Evolutionary conservation across 1,284 basidiomycete species (phyloP), one percentile per base, ranked within the genome.

Genomic region (Blastosporella zonata): DNA sequence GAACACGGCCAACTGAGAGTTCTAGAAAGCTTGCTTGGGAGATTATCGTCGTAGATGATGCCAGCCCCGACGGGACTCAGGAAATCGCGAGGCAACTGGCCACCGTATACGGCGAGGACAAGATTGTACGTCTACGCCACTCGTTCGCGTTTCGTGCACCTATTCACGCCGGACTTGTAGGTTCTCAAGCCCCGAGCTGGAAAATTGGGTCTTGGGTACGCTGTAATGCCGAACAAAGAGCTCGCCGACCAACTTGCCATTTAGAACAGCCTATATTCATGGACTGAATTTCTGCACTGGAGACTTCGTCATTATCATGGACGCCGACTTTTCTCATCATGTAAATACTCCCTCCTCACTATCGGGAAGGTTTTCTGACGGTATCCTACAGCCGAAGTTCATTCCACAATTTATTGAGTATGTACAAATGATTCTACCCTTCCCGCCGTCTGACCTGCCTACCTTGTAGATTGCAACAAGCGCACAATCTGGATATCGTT

Each of bases 301-400:
- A n/a, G 90, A 91, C 67, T 96, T 93, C 70, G 90, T 94, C 28
- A 90, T 95, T 62, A 95, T 96, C 67, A 96, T 96, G 93, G 93
- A 96, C 62, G 93, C 93, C 43, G 93, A 96, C 69, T 95, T 96
- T 67, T 94, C 91, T 9, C 93, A 96, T 65, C 93, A 96, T 62
- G 92, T 93, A 67, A 46, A 85, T 68, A 38, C 46, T 39, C 25
- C 10, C 28, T 42, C 5, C 12, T 13, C 18, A 9, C 21, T n/a
- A 25, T 34, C 22, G 34, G 34, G 27, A 20, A 17, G 12, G 13
- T 17, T 35, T 39, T 10, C 43, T 39, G 31, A 36, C 21, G 6
- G n/a, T 27, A 39, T 49, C 38, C 46, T 45, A 10, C 34, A 18
- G 90, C 90, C 91, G 38, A 93, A 93, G 70, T 93, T 93, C 63